Evolutionary conservation across 768 basidiomycete genomes (phyloP).

Genomic region (Psilocybe tampanensis): DNA sequence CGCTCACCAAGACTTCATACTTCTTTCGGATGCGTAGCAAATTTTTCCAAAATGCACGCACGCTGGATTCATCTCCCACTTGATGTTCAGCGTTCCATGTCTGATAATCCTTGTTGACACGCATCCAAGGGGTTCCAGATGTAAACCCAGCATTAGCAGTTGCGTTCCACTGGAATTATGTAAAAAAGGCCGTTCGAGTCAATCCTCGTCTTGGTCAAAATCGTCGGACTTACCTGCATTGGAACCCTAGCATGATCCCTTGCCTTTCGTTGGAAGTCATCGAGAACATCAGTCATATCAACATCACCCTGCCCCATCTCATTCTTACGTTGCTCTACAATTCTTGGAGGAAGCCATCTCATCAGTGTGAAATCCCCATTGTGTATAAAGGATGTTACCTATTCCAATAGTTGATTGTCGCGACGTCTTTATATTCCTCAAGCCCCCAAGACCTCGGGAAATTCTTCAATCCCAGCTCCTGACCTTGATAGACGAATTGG

Average conservation of each 20-base stretch:
- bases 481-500: conserved; percentile 75
- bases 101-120: conserved; percentile 68
- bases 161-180: conserved; percentile 52
- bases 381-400: conserved; percentile 36
- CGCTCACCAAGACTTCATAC: conserved; percentile 50
- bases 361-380: neutral
- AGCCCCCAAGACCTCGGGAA: conserved; percentile 65
- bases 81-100: conserved; percentile 59
- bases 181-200: neutral
- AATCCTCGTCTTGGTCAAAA: neutral
- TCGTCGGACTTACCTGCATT: conserved; percentile 52
- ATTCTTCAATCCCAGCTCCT: conserved; percentile 72
- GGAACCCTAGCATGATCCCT: conserved; percentile 74
- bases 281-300: conserved; percentile 65
- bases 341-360: conserved; percentile 21
- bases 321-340: conserved; percentile 38
- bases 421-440: conserved; percentile 75
- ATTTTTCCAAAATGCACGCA: conserved; percentile 63
- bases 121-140: conserved; percentile 71
- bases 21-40: conserved; percentile 55
- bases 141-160: conserved; percentile 64
- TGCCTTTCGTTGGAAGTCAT: conserved; percentile 59
- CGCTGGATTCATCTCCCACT: conserved; percentile 49
- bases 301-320: conserved; percentile 38
- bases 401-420: conserved; percentile 60